Base-by-base conservation (phyloP, 257 asterid genomes). In the Plantago ovata region DNA sequence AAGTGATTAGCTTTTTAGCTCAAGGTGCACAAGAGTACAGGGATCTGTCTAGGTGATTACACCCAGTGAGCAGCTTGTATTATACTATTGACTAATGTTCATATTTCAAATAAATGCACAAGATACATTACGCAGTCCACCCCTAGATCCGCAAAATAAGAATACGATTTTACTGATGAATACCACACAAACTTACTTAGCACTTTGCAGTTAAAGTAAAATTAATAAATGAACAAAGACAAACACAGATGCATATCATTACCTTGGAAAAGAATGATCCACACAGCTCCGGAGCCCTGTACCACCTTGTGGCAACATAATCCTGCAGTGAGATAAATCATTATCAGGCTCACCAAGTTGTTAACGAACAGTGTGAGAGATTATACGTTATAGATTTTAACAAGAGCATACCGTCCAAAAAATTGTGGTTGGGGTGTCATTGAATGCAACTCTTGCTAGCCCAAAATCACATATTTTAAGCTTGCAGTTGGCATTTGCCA, bases 231-330 rank as follows among this genome's bases (percentile, higher is more conserved):
- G 10, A 70, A 64, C 45, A 57, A 53, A 16, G 68, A 43, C 47
- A 65, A 64, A 60, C 47, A 61, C 24, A 67, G 20, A 43, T 21
- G 38, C 40, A 43, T 22, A 20, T 53, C 23, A 28, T 67, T 74
- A 91, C 98, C 96, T 88, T 92, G 50, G 96, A 88, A 74, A 82
- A 88, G 76, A 92, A 92, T 60, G 98, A 92, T 64, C 96, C 98
- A 43, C 96, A 91, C 69, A 91, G 75, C 76, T 87, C 98, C n/a
- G 98, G 98, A 64, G 98, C 98, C 70, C 98, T 80, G 58, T 87
- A 91, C 96, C 96, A 91, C 76, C 98, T 87, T 56, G 98, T 91
- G 67, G 96, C 98, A 78, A 91, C 93, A 71, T 92, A 92, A 78
- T 92, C 98, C 98, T 92, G 87, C 65, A 80, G 10, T 18, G 45